phyloP scores from a whole-genome alignment of 2,329 filamentous ascomycete genomes.

The Cladosporium halotolerans region DNA sequence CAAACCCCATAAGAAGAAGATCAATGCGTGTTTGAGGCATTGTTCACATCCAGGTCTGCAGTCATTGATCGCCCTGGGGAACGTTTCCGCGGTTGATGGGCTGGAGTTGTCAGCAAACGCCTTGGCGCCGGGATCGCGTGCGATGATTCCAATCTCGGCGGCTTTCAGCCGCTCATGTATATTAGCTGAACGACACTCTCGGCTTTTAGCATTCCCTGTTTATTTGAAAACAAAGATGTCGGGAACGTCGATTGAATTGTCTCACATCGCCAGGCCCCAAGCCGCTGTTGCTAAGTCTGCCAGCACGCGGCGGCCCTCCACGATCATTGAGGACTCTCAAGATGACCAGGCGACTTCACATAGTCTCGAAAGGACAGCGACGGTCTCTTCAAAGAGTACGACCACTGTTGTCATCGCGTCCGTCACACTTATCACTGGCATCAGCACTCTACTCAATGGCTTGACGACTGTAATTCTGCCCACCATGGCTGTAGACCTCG shows the following conservation, averaged over 20 bases:
- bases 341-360: slow-evolving; percentile 1
- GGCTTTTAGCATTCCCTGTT: too few species aligned
- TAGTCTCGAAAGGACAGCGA: background rate
- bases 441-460: slow-evolving; percentile 29
- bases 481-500: slow-evolving; percentile 34
- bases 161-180: too few species aligned
- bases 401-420: slow-evolving; percentile 23
- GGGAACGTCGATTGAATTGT: slow-evolving; percentile 11
- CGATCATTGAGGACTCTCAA: background rate
- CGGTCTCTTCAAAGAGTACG: slow-evolving; percentile 14
- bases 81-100: too few species aligned
- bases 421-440: slow-evolving; percentile 22
- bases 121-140: too few species aligned
- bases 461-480: slow-evolving; percentile 39
- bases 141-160: too few species aligned
- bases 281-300: background rate
- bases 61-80: too few species aligned
- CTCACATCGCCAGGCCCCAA: slow-evolving; percentile 1
- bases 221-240: slow-evolving; percentile 3
- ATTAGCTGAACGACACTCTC: too few species aligned
- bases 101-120: too few species aligned
- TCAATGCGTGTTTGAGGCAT: too few species aligned
- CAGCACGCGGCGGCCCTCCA: slow-evolving; percentile 10
- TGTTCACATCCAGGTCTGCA: too few species aligned
- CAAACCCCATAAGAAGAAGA: too few species aligned